Evolutionary conservation across 441 rosid species (phyloP), one percentile per base, ranked within the genome.

Genomic region (Arabidopsis lyrata): DNA sequence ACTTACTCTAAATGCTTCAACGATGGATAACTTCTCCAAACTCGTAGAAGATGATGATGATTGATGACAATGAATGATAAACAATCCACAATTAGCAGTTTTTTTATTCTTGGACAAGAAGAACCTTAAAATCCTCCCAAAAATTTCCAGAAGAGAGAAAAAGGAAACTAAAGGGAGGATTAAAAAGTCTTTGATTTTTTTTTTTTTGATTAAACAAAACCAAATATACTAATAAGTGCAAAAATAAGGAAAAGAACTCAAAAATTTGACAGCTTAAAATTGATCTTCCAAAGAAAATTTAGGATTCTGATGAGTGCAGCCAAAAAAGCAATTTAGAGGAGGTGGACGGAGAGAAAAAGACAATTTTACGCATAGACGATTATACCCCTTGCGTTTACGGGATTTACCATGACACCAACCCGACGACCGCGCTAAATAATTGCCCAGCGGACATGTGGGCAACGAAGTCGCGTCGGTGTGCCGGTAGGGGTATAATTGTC

Each of bases 391-490:
- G 1, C 16, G 10, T 15, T 10, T 15, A 29, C n/a, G 44, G 8
- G 44, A 64, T 22, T 63, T 48, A 63, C 76, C 65, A 60, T 27
- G 38, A 72, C 66, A 15, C 22, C 0, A 8, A 11, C 1, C 77
- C 73, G 69, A 52, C n/a, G 68, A 66, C 4, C 44, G n/a, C 74
- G 81, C 66, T 62, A 5, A 48, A 62, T 62, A 67, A 67, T 77
- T 34, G 61, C 32, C 16, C 5, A 27, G 16, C 13, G 65, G 65
- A 54, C 74, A 72, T 72, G 81, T 78, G 81, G 66, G 31, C 70
- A 68, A 67, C 70, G 41, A 65, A 59, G 57, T 66, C 73, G 74
- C 70, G 78, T 78, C 74, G 81, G 81, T 72, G 74, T 60, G 54
- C 31, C 29, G 34, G 16, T 18, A 32, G 32, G 75, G 81, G 20